Base-by-base conservation (phyloP, 2,329 filamentous ascomycete genomes). In the Cladophialophora psammophila region DNA sequence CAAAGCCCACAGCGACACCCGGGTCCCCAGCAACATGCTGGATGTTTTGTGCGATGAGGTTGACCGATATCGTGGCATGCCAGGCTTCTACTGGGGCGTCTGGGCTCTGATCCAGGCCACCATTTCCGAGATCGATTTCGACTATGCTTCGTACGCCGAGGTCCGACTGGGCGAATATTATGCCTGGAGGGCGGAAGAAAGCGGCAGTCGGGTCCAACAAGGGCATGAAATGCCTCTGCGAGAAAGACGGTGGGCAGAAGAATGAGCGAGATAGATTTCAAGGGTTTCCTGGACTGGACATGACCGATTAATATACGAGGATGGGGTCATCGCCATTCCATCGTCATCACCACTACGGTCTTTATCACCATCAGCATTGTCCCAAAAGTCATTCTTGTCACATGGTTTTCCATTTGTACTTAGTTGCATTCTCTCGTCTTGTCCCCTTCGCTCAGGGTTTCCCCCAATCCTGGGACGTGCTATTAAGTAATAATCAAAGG, bases 61-160 rank as follows among this genome's bases (percentile, higher is more conserved):
- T 2, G 94, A 99, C 78, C 78, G 87, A 26, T 99, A 91, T 81
- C 87, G 95, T 54, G 95, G 94, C 52, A 86, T 97, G 13, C 95
- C 95, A 0, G 95, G 95, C 7, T 92, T 99, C 76, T 90, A 88
- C 76, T 90, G 88, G 83, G 95, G 95, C 31, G 93, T 97, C 65
- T 99, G 95, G 95, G 91, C 93, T 7, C 82, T 96, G 70, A 98
- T 99, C 71, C 95, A 99, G 82, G 91, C 94, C 2, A 91, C 88
- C 63, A 98, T 99, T 72, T 96, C 92, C 10, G 88, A 94, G 71
- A 99, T 99, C 74, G 92, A 97, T 76, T 99, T 99, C 76, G 94
- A 99, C 80, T 99, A 99, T 77, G 92, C 93, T 52, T 88, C 86
- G 8, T 99, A 98, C 77, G 94, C 95, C 10, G 92, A 97, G 78